Evolutionary conservation across 2,329 filamentous ascomycete genomes (phyloP).

Genomic region (Nothophaeocryptopus gaeumannii): DNA sequence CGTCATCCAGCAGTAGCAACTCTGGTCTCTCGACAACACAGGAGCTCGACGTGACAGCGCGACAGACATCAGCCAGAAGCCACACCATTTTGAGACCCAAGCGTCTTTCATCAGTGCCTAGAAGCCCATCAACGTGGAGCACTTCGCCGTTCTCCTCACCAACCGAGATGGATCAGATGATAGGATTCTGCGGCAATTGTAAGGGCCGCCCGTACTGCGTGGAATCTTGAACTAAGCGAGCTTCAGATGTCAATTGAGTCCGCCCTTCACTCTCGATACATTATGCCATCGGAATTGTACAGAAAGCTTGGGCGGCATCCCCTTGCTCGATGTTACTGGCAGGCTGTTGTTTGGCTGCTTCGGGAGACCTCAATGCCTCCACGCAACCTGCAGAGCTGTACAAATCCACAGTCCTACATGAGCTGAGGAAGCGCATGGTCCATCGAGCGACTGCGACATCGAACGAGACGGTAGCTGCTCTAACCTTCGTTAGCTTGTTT

Average conservation of each 20-base stretch:
- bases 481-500: background rate
- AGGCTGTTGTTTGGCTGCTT: background rate
- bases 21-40: no score
- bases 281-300: background rate
- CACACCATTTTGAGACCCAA: no score
- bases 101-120: no score
- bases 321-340: conserved; percentile 1
- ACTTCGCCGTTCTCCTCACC: background rate
- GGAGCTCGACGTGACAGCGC: no score
- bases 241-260: background rate
- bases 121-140: no score
- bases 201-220: background rate
- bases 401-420: background rate
- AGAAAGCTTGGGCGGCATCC: background rate
- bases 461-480: conserved; percentile 1
- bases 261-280: background rate
- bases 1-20: no score
- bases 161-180: background rate
- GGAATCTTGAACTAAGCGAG: background rate
- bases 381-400: background rate
- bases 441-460: background rate
- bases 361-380: background rate
- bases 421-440: background rate
- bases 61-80: no score
- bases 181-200: background rate